Evolutionary conservation across 306 rosid species (phyloP), one percentile per base, ranked within the genome.

Genomic region (Lagenaria siceraria): DNA sequence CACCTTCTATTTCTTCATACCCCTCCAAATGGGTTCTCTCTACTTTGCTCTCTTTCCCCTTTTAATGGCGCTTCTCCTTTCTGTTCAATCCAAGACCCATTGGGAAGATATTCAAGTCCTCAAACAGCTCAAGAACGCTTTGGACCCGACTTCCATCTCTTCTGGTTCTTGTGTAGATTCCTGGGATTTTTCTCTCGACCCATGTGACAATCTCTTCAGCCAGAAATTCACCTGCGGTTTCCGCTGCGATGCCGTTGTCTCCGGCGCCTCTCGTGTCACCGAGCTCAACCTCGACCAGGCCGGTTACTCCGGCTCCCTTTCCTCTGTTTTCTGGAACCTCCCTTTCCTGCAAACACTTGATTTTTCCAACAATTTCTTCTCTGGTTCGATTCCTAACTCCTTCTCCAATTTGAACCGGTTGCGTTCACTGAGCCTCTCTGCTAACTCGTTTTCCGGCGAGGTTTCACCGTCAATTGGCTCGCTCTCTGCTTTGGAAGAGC

Each of bases 281-380:
- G 92, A 94, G 73, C 86, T 94, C 85, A 77, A 55, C 11, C 98
- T 94, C 49, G 97, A 94, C 85, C 95, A 90, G 22, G 95, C 96
- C 1, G 97, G 96, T 58, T 94, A 94, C 82, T 11, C 88, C 8
- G 93, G 87, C 1, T 78, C 90, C 0, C 80, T 92, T 63, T 17
- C 89, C 43, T 65, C 89, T 56, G 56, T 85, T 36, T 78, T 89
- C 6, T 87, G 87, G 88, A 80, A 82, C 85, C 89, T 89, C n/a
- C 97, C 96, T 14, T 89, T 81, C 79, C 80, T 92, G 5, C 65
- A 95, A 82, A 85, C 85, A n/a, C 89, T 92, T 2, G 98, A 95
- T 53, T 38, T 90, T 63, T 89, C 97, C 1, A 75, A 78, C 74
- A 95, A 95, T 79, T 82, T 60, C 88, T 90, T 95, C 80, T 81